Percentiles rank a stretch among this genome's conserved stretches.
Evolutionary conservation across 805 yeast species (phyloP).

Genomic region (Ogataea ganodermae): DNA sequence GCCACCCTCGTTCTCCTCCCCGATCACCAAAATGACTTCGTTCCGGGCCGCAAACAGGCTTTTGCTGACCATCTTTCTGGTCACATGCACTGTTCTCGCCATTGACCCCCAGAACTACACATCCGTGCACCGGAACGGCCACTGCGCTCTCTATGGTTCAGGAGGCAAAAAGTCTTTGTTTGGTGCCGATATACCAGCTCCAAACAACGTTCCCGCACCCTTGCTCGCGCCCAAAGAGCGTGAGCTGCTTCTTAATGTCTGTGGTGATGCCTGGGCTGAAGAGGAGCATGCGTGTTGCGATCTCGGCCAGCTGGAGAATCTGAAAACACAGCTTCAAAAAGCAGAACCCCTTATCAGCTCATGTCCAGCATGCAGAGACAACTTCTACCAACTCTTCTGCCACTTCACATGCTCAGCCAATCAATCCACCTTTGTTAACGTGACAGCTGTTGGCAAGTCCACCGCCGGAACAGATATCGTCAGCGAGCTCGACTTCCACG

Average conservation of each 20-base stretch:
- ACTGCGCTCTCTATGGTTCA: slow-evolving; percentile 56
- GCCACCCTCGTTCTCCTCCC: neutral
- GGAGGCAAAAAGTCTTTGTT: slow-evolving; percentile 81
- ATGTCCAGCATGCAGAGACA: slow-evolving; percentile 90
- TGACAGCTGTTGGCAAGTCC: slow-evolving; percentile 54
- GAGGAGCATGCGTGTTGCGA: slow-evolving; percentile 68
- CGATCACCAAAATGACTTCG: neutral
- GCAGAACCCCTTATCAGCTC: slow-evolving; percentile 83
- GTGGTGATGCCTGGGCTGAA: slow-evolving; percentile 70
- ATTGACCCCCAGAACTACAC: slow-evolving; percentile 9
- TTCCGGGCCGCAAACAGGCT: neutral
- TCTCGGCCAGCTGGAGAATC: slow-evolving; percentile 53
- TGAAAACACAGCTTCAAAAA: slow-evolving; percentile 64
- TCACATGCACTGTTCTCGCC: neutral
- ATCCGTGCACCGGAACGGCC: slow-evolving; percentile 40
- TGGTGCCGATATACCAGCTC: slow-evolving; percentile 81
- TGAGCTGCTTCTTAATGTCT: slow-evolving; percentile 52
- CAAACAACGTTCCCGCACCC: slow-evolving; percentile 52
- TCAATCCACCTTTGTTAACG: slow-evolving; percentile 73
- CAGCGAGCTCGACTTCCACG: slow-evolving; percentile 64
- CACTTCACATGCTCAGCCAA: slow-evolving; percentile 87
- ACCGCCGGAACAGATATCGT: slow-evolving; percentile 60
- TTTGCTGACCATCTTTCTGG: neutral
- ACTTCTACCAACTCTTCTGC: slow-evolving; percentile 83
- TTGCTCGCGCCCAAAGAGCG: slow-evolving; percentile 47